These are phyloP conservation scores for Auriscalpium microsporum DNA, from an alignment of 768 basidiomycete species.

Conservation along the genomic window DNA sequence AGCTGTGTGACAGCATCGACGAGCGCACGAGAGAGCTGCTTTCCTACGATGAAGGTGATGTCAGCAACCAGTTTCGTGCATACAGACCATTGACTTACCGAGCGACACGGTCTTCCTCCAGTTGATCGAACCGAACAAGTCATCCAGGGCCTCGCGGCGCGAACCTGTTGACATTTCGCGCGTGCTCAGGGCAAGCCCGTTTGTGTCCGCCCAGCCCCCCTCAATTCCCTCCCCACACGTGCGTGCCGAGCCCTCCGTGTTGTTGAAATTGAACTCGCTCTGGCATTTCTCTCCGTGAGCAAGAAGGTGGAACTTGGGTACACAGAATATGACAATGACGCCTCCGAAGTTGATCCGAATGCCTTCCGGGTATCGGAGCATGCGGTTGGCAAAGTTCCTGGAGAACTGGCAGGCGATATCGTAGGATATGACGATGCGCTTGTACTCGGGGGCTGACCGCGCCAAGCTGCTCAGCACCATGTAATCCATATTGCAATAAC, in stretches of 20 bases:
- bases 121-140: conserved; percentile 9
- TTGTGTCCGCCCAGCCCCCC: conserved; percentile 10
- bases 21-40: not conserved
- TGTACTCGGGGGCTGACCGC: not conserved
- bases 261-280: conserved; percentile 8
- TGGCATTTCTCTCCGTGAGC: conserved; percentile 14
- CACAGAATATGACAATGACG: not conserved
- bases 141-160: conserved; percentile 9
- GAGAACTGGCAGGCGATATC: conserved; percentile 1
- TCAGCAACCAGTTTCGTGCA: not conserved
- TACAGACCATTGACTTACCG: not conserved
- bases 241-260: conserved; percentile 2
- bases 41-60: not conserved
- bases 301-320: conserved; percentile 11
- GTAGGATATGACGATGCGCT: too few species aligned
- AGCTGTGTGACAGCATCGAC: not conserved
- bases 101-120: conserved; percentile 4
- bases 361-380: not conserved
- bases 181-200: conserved; percentile 2
- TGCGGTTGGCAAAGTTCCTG: not conserved
- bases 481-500: conserved; percentile 20
- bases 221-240: conserved; percentile 16
- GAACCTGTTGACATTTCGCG: conserved; percentile 10
- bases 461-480: conserved; percentile 5
- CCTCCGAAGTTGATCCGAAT: not conserved